Evolutionary conservation across 1,284 basidiomycete genomes (phyloP), one percentile per base, ranked within the genome.

Genomic region (Serendipita sp.): DNA sequence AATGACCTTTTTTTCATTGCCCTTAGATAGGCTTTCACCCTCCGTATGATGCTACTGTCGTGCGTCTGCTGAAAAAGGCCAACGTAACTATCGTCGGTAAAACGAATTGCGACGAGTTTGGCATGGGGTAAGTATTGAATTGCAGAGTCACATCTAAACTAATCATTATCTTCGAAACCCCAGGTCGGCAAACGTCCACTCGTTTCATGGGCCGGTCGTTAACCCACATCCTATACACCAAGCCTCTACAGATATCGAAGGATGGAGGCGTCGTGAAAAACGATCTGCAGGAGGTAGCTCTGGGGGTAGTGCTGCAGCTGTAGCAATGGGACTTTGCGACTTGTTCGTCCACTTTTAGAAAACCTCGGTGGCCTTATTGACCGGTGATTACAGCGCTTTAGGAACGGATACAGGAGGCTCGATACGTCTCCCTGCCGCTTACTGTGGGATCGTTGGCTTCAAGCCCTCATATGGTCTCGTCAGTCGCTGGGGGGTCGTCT

Each of bases 51-150:
- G 93, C 95, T 55, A 93, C 92, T 0, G 88, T 88, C 3, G 90
- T 97, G 0, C 66, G 74, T 1, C 73, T 84, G 1, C 74, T 99
- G 0, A 75, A 79, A 1, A 66, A 75, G 0, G 78, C 81, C 0
- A 93, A 92, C 1, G 92, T 87, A 0, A 72, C 79, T 6, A 81
- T 98, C 12, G 70, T 87, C 0, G 93, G 92, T 1, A 95, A 95
- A 74, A 88, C 93, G 0, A 97, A 97, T 71, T 93, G 93, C 73
- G 95, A 99, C 71, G 95, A 98, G 72, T 99, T 99, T 73, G 94
- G 94, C 0, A 99, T 99, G 95, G 95, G 95, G 87, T 93, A 66
- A 17, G 78, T 72, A 60, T 29, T 5, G 53, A 60, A 60, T n/a
- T 30, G 63, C 29, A 44, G 60, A 29, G 35, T 64, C 38, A 2